Base-by-base conservation (phyloP, 768 basidiomycete genomes). In the Leccinum longicurvipes region DNA sequence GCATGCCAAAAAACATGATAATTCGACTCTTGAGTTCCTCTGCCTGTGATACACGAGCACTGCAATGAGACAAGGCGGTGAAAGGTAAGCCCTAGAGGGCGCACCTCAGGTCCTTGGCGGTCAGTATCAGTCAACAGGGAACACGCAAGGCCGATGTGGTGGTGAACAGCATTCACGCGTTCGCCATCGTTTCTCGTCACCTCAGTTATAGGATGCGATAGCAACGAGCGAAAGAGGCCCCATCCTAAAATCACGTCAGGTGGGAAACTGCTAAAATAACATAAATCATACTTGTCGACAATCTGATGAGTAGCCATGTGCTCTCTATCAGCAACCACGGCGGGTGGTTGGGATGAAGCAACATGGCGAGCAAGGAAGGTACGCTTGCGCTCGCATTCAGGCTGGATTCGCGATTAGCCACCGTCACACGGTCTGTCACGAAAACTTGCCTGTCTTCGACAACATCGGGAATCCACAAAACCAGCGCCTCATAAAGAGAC, bases 301-400 rank as follows among this genome's bases (percentile, higher is more conserved):
- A 65, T 51, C 83, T 67, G 17, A 79, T 66, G 25, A 91, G 70
- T 14, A 85, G 58, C n/a, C 80, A 77, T 17, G 77, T 69, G 36
- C 76, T 73, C 12, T 77, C 75, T 47, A 72, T 67, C 8, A 88
- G 66, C 25, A 89, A 66, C 74, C 79, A 79, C 5, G 64, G 56
- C 3, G 86, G 82, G 50, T 85, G 85, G 23, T 72, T 68, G 6
- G 73, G 60, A 56, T 81, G 72, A 15, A 90, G 70, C 23, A 91
- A 69, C 14, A 67, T 73, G 50, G 75, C 66, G 51, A 87, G 61
- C 44, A 80, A 70, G 21, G 77, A 71, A 23, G 70, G 67, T 29
- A 74, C 73, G 29, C 70, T 72, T 8, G 76, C 60, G 24, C 85
- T 62, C 4, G 65, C 56, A 5, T 67, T 69, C 3, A 83, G 57